These are phyloP conservation scores for Eucalyptus marginata DNA, from an alignment of 345 rosid genomes.

Conservation along the genomic window DNA sequence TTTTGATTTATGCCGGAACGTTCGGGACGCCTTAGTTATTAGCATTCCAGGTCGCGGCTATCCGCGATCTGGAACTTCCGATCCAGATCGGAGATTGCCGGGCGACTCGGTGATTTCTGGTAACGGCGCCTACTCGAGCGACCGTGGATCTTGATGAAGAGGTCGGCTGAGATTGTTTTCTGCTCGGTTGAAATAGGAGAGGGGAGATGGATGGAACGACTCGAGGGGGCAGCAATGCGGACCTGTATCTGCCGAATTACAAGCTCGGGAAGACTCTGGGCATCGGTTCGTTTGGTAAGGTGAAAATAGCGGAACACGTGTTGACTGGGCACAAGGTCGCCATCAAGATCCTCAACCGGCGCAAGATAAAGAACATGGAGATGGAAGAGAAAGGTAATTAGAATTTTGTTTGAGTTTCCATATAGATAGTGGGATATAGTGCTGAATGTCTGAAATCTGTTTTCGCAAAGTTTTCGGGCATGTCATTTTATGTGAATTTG, in stretches of 20 bases:
- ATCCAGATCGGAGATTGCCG: not conserved
- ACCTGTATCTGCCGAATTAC: constrained; percentile 62
- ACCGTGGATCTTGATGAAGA: not conserved
- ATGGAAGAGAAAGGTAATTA: constrained; percentile 91
- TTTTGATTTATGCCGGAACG: not conserved
- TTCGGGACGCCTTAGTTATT: not conserved
- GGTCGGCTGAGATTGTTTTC: not conserved
- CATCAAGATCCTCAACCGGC: constrained; percentile 87
- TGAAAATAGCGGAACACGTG: constrained; percentile 90
- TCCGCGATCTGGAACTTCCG: not conserved
- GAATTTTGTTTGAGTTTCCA: not conserved
- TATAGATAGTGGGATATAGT: not conserved
- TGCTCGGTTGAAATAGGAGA: not conserved
- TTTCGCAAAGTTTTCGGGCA: not conserved
- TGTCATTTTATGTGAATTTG: not conserved
- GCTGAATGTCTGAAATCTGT: not conserved
- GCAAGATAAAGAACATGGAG: constrained; percentile 83
- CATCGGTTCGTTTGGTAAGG: constrained; percentile 94
- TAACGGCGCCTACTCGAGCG: not conserved
- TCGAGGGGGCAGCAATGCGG: constrained; percentile 50
- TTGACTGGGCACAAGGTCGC: constrained; percentile 97
- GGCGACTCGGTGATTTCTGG: not conserved
- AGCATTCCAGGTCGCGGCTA: not conserved
- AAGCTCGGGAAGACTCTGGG: constrained; percentile 97
- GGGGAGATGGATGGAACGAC: constrained; percentile 61